Base-by-base conservation (phyloP, 73 alveolate species). In the Uronychia binucleata region DNA sequence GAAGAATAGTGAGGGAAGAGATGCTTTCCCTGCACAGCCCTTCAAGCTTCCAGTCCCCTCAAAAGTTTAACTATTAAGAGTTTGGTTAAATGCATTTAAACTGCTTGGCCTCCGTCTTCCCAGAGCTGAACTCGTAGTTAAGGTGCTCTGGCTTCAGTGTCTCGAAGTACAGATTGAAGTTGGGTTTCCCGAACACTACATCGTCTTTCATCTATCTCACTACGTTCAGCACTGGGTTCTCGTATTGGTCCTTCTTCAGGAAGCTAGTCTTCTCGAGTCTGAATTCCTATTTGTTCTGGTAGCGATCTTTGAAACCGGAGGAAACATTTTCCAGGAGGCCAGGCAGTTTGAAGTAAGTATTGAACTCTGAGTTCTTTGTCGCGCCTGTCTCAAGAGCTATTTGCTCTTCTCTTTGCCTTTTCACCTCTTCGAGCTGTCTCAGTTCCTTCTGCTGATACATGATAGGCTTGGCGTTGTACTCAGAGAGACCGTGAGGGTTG, bases 121-220 rank as follows among this genome's bases (percentile, higher is more conserved):
- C 67, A 11, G 67, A 46, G 19, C n/a, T 11, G 19, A 46, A 46
- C 67, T 46, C 67, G 67, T 46, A 46, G 67, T 46, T 46, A 19
- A 46, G 67, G 67, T 46, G n/a, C 19, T 46, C 67, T 11, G 94
- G 91, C 33, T 89, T 60, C 75, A 84, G 0, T 0, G 83, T 58
- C 82, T 89, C 84, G 86, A 58, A 89, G 59, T 89, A 89, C 28
- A 89, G 86, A 29, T 89, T 59, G 57, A 89, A 77, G 74, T 89
- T 84, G 1, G 94, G 94, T 33, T 89, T 89, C 26, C 94, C 94
- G 58, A 89, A 89, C 26, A 89, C 91, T 14, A 75, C 94, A 59
- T 77, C 89, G 57, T 89, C 94, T 76, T 81, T 89, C 85, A 89
- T 28, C 59, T 83, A 81, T 59, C 94, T 83, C 26, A 91, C 81